Base-by-base conservation (phyloP, 176 grass and related monocot genomes). In the Luzula sylvatica region DNA sequence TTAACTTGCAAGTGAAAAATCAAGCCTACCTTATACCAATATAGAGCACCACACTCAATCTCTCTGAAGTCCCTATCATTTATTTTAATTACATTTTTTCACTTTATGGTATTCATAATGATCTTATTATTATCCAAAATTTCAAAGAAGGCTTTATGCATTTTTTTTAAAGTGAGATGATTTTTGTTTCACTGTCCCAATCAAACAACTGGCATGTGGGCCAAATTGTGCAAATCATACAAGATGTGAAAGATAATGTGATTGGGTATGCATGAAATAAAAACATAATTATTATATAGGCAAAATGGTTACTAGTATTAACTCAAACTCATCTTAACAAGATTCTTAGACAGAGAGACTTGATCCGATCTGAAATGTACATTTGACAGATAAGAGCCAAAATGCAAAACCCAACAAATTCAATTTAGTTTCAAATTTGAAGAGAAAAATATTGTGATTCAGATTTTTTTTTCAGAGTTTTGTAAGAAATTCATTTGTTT, bases 11-110 rank as follows among this genome's bases (percentile, higher is more conserved):
- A 58, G 27, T 58, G 41, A 38, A 50, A 43, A 8, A 50, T 66
- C 70, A 73, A 49, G 14, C 44, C 71, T 54, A 52, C 60, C 71
- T 18, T 56, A 65, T 53, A 26, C 55, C 3, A 19, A 67, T 50
- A 17, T 41, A 65, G 53, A 55, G 50, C 39, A 73, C 58, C 7
- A 56, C 59, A 63, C 59, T 64, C 42, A 61, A 47, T 55, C 58
- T 52, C 27, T 63, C 52, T 12, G 30, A 15, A 72, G 43, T 28
- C 20, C 29, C 17, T 52, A 24, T 72, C 68, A 72, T 17, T 24
- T 5, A 8, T 13, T 59, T 35, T 52, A 54, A 72, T 64, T 21
- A 26, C 58, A 35, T 28, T 23, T 63, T 24, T n/a, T n/a, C n/a
- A 63, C 15, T 35, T 35, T 35, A 35, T 1, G 1, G 9, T 35